Percentiles rank a stretch among this genome's conserved stretches.
These are phyloP conservation scores for Pichia deserticola DNA, from an alignment of 805 yeast genomes.

Conservation along the genomic window DNA sequence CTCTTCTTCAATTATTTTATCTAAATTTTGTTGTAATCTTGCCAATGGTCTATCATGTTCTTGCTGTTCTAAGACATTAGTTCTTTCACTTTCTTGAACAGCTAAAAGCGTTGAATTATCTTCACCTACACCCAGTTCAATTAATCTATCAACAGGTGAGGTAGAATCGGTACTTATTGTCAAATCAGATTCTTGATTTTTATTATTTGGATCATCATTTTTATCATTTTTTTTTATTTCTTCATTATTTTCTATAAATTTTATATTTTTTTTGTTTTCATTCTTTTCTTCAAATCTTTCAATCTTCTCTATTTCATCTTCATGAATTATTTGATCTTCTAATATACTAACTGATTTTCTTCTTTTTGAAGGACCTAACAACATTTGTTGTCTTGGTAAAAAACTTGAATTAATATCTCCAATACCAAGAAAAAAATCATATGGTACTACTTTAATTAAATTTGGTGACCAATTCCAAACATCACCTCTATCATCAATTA, in stretches of 20 bases:
- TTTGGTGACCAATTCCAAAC: slow-evolving; percentile 98
- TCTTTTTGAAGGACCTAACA: slow-evolving; percentile 56
- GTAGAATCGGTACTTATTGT: slow-evolving; percentile 16
- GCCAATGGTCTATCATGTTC: slow-evolving; percentile 81
- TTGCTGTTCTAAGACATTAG: slow-evolving; percentile 69
- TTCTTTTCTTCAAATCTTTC: neutral
- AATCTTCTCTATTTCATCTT: slow-evolving; percentile 4
- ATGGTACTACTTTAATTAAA: slow-evolving; percentile 86
- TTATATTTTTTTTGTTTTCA: neutral
- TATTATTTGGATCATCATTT: neutral
- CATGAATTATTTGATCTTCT: slow-evolving; percentile 36
- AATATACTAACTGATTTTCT: slow-evolving; percentile 49
- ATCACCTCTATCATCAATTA: slow-evolving; percentile 96
- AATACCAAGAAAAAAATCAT: slow-evolving; percentile 92
- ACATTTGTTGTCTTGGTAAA: slow-evolving; percentile 66
- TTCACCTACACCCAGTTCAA: slow-evolving; percentile 43
- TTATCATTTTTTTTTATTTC: neutral
- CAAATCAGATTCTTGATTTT: too few species aligned
- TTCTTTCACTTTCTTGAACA: slow-evolving; percentile 55
- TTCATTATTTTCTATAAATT: slow-evolving; percentile 5
- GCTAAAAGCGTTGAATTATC: slow-evolving; percentile 41
- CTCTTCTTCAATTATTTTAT: slow-evolving; percentile 35
- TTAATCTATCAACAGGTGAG: slow-evolving; percentile 42
- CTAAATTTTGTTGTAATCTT: slow-evolving; percentile 67
- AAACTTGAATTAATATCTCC: slow-evolving; percentile 95